Evolutionary conservation across 805 yeast species (phyloP).

Genomic region (Candida ipomoeae): DNA sequence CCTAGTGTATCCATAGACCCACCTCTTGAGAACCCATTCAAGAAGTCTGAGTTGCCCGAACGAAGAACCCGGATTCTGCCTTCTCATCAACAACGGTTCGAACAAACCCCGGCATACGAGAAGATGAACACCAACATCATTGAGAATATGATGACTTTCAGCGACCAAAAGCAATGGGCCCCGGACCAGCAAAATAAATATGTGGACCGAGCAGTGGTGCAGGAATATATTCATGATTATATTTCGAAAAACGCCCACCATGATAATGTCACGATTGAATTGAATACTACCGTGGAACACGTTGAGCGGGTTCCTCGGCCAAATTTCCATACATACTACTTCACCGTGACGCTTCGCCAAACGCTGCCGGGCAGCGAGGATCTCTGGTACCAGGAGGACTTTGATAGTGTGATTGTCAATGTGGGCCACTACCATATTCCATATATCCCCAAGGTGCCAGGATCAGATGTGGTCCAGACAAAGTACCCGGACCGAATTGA

Average conservation of each 20-base stretch:
- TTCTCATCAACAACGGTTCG: constrained; percentile 24
- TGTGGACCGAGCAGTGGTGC: constrained; percentile 26
- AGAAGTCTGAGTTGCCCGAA: background rate
- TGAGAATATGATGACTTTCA: constrained; percentile 43
- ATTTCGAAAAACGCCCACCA: constrained; percentile 19
- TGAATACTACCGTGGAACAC: constrained; percentile 38
- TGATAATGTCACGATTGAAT: constrained; percentile 21
- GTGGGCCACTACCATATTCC: constrained; percentile 49
- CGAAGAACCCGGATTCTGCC: background rate
- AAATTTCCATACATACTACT: constrained; percentile 16
- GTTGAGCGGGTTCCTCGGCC: constrained; percentile 21
- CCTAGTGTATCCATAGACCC: constrained; percentile 25
- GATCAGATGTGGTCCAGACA: constrained; percentile 32
- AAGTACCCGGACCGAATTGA: constrained; percentile 29
- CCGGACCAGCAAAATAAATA: constrained; percentile 21
- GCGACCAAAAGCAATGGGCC: constrained; percentile 38
- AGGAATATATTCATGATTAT: constrained; percentile 27
- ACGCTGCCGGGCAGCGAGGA: constrained; percentile 21
- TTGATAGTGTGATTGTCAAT: constrained; percentile 39
- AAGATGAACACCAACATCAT: constrained; percentile 37
- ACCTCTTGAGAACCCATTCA: constrained; percentile 19
- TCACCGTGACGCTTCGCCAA: constrained; percentile 29
- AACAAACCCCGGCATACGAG: constrained; percentile 25
- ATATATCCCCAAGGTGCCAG: constrained; percentile 40
- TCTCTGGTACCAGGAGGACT: constrained; percentile 35